These are phyloP conservation scores for Suhomyces sp. DNA, from an alignment of 805 yeast species.

Conservation along the genomic window DNA sequence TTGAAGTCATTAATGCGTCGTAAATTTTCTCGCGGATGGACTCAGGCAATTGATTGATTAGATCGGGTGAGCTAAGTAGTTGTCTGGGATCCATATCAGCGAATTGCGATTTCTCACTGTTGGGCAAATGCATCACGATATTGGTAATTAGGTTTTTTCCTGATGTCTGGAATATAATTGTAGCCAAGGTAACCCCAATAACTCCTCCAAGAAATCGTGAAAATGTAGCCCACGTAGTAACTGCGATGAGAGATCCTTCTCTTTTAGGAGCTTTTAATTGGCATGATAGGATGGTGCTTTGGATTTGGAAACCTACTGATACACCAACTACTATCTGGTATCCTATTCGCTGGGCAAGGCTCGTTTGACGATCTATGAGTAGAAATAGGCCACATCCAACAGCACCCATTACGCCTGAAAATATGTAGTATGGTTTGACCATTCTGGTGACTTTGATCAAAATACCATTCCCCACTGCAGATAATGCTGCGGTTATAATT, in stretches of 20 bases:
- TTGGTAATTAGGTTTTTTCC: neutral
- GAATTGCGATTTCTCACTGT: constrained; percentile 4
- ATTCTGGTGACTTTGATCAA: constrained; percentile 9
- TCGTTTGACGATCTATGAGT: constrained; percentile 5
- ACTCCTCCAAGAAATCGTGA: constrained; percentile 13
- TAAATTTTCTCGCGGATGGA: constrained; percentile 2
- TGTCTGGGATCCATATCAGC: neutral
- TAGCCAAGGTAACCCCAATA: constrained; percentile 9
- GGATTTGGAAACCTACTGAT: constrained; percentile 15
- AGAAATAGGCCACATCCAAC: constrained; percentile 9
- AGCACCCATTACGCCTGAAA: constrained; percentile 10
- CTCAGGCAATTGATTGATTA: constrained; percentile 7
- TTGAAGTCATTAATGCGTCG: constrained; percentile 9
- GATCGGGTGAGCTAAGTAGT: constrained; percentile 9
- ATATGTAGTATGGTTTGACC: constrained; percentile 10
- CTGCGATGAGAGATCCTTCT: constrained; percentile 11
- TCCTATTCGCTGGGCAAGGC: constrained; percentile 8
- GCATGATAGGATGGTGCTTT: constrained; percentile 12
- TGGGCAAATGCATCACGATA: constrained; percentile 5
- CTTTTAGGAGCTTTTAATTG: constrained; percentile 15
- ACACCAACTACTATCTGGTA: constrained; percentile 14
- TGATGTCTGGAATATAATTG: constrained; percentile 8
- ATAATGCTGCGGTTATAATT: constrained; percentile 9
- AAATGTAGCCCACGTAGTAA: constrained; percentile 13
- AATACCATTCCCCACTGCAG: constrained; percentile 10